phyloP scores from a whole-genome alignment of 2,329 filamentous ascomycete species.

The Ophiosphaerella herpotricha region DNA sequence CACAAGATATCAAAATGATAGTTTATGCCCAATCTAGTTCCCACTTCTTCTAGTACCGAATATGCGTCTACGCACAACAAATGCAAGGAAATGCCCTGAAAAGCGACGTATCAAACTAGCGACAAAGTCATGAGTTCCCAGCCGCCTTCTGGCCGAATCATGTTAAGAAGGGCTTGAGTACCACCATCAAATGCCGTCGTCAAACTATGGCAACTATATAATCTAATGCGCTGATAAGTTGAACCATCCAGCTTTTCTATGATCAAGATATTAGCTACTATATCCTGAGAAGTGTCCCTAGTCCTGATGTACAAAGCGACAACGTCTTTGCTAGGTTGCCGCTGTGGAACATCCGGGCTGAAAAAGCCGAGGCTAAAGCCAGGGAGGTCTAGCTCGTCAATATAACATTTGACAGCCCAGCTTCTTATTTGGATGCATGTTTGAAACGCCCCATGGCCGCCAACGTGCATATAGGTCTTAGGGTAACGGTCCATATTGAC shows the following conservation, averaged over 20 bases:
- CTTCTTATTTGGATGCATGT: not conserved
- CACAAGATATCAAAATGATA: too few species aligned
- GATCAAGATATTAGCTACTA: not conserved
- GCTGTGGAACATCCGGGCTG: not conserved
- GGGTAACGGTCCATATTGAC: not conserved
- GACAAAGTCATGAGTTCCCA: slow-evolving; percentile 2
- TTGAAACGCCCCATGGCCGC: not conserved
- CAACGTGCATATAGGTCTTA: not conserved
- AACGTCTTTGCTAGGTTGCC: not conserved
- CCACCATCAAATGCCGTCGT: too few species aligned
- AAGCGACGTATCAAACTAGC: too few species aligned
- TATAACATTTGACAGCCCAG: not conserved
- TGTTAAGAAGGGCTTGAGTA: not conserved
- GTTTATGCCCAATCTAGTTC: too few species aligned
- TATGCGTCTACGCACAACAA: too few species aligned
- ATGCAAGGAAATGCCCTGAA: too few species aligned
- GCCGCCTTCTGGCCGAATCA: not conserved
- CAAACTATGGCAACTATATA: not conserved
- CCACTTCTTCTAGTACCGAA: too few species aligned
- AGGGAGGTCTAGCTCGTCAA: not conserved
- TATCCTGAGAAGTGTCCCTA: not conserved
- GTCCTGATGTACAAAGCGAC: not conserved
- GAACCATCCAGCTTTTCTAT: not conserved
- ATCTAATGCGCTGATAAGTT: not conserved
- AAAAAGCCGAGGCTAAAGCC: not conserved